phyloP scores from a whole-genome alignment of 2,329 filamentous ascomycete genomes.

The Claviceps humidiphila region DNA sequence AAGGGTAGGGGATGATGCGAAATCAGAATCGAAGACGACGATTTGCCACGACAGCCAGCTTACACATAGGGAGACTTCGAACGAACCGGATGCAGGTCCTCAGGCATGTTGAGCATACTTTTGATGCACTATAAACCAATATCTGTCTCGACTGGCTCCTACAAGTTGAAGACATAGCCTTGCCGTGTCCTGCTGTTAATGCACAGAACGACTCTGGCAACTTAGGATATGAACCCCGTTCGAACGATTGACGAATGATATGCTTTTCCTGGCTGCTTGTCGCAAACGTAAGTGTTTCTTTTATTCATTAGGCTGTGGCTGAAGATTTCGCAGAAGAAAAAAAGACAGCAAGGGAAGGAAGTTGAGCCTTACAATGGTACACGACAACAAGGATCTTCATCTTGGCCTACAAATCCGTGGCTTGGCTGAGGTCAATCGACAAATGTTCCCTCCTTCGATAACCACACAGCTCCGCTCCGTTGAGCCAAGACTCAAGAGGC shows the following conservation, averaged over 20 bases:
- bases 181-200: not conserved
- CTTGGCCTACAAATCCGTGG: not conserved
- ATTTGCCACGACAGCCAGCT: not conserved
- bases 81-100: not conserved
- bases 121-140: not conserved
- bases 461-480: not conserved
- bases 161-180: not conserved
- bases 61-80: not conserved
- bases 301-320: no score
- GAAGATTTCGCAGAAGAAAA: not conserved
- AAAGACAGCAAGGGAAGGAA: not conserved
- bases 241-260: not conserved
- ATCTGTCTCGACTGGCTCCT: not conserved
- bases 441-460: not conserved
- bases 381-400: not conserved
- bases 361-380: not conserved
- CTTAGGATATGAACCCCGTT: not conserved
- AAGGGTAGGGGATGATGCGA: not conserved
- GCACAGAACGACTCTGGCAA: not conserved
- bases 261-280: not conserved
- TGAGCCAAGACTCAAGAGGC: not conserved
- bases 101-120: not conserved
- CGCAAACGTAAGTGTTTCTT: not conserved
- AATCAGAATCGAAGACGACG: not conserved
- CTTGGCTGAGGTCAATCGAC: not conserved